These are phyloP conservation scores for Ciborinia camelliae DNA, from an alignment of 2,329 filamentous ascomycete genomes.

Conservation along the genomic window DNA sequence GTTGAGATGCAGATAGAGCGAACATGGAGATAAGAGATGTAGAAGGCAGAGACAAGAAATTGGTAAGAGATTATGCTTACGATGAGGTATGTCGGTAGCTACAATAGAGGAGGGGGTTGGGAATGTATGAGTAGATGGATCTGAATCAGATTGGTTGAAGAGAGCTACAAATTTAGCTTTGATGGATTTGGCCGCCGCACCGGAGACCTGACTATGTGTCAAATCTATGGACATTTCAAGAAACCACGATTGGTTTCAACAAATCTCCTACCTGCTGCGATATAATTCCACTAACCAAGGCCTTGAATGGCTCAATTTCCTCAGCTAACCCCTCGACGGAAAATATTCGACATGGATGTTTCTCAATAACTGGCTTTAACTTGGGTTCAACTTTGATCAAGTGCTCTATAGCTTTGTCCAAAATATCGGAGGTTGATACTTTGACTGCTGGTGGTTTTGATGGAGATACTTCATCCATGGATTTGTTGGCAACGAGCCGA, in stretches of 20 bases:
- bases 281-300: slow-evolving; percentile 82
- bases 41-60: neutral
- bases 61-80: neutral
- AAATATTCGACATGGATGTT: slow-evolving; percentile 75
- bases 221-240: neutral
- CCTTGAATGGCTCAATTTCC: slow-evolving; percentile 82
- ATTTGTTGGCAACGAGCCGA: slow-evolving; percentile 54
- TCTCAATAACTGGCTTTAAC: slow-evolving; percentile 68
- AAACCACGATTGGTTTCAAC: neutral
- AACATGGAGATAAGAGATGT: neutral
- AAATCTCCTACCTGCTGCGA: slow-evolving; percentile 67
- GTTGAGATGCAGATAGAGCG: slow-evolving; percentile 2
- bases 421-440: slow-evolving; percentile 63
- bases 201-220: slow-evolving; percentile 58
- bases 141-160: slow-evolving; percentile 50
- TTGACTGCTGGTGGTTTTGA: slow-evolving; percentile 42
- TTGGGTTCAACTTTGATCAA: slow-evolving; percentile 70
- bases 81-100: slow-evolving; percentile 52
- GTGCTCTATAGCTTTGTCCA: slow-evolving; percentile 72
- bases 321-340: slow-evolving; percentile 78
- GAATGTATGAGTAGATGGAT: slow-evolving; percentile 48
- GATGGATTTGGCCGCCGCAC: slow-evolving; percentile 85
- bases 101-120: slow-evolving; percentile 74
- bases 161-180: slow-evolving; percentile 78
- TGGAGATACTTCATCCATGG: slow-evolving; percentile 53